A percentile compares a stretch with the other conserved stretches of the same genome.
Evolutionary conservation across 179 eudicot species (phyloP).

Genomic region (Spergularia azorica): DNA sequence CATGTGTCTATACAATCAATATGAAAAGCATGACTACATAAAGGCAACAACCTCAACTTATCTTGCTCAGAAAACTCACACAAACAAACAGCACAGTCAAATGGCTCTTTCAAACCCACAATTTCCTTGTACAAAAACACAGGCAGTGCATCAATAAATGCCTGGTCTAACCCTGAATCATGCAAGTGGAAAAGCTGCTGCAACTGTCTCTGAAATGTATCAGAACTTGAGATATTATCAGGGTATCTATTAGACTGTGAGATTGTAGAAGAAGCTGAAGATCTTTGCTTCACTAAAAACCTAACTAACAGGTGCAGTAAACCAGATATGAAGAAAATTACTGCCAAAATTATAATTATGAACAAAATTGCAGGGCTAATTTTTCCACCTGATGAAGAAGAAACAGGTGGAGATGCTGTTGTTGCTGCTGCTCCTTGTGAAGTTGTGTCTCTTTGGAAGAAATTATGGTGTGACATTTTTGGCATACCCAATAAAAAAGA

Average conservation of each 20-base stretch:
- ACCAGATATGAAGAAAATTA: constrained; percentile 50
- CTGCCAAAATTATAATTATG: constrained; percentile 46
- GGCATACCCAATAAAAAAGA: constrained; percentile 4
- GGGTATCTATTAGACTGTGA: constrained; percentile 43
- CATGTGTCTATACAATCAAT: constrained; percentile 58
- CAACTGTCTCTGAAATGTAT: constrained; percentile 54
- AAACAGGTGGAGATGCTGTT: constrained; percentile 8
- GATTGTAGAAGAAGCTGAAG: constrained; percentile 31
- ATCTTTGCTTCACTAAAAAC: constrained; percentile 40
- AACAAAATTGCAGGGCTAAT: constrained; percentile 50
- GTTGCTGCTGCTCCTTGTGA: constrained; percentile 33
- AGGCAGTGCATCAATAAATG: constrained; percentile 50
- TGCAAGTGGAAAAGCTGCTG: constrained; percentile 58
- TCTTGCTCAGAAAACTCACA: constrained; percentile 54
- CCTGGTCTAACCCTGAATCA: constrained; percentile 58
- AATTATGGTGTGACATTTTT: constrained; percentile 41
- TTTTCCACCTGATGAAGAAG: constrained; percentile 26
- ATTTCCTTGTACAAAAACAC: constrained; percentile 47
- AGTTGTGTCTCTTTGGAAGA: constrained; percentile 33
- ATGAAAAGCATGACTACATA: constrained; percentile 64
- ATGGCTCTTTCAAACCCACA: constrained; percentile 50
- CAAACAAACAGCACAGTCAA: constrained; percentile 65
- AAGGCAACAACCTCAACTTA: constrained; percentile 44
- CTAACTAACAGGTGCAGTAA: constrained; percentile 51
- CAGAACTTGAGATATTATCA: constrained; percentile 34